Percentiles rank a stretch among this genome's conserved stretches.
These are phyloP conservation scores for Tolypocladium nubicola DNA, from an alignment of 2,329 filamentous ascomycete genomes.

Conservation along the genomic window DNA sequence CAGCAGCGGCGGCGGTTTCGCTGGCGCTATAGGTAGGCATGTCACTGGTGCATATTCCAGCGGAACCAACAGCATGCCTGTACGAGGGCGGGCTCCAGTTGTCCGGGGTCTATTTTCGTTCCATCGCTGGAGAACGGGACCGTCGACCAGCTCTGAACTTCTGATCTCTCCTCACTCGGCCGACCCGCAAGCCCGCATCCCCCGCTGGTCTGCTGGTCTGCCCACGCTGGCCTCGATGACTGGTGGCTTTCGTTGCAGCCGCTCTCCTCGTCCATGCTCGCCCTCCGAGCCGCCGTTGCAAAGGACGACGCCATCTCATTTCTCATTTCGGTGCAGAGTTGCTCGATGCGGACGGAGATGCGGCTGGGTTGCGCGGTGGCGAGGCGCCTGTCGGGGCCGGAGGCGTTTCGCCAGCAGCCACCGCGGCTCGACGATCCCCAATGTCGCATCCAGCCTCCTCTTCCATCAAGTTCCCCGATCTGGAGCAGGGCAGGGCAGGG, in stretches of 20 bases:
- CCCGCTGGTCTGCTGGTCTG: not conserved
- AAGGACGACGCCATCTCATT: not conserved
- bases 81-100: not conserved
- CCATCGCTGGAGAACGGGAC: not conserved
- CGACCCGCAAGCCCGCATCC: not conserved
- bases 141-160: not conserved
- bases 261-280: not conserved
- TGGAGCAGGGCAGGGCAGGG: not conserved
- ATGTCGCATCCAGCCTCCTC: not conserved
- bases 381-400: not conserved
- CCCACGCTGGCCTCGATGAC: not conserved
- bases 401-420: not conserved
- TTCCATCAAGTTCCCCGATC: not conserved
- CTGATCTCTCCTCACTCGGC: not conserved
- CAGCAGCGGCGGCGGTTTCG: not conserved
- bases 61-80: not conserved
- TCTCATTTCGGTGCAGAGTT: not conserved
- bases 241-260: not conserved
- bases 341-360: not conserved
- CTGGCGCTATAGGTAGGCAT: not conserved
- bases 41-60: not conserved
- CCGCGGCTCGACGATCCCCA: not conserved
- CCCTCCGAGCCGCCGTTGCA: not conserved
- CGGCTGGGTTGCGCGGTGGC: not conserved
- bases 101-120: not conserved